Percentiles rank a stretch among this genome's conserved stretches.
phyloP scores from a whole-genome alignment of 2,329 filamentous ascomycete genomes.

The Paecilomyces sp. region DNA sequence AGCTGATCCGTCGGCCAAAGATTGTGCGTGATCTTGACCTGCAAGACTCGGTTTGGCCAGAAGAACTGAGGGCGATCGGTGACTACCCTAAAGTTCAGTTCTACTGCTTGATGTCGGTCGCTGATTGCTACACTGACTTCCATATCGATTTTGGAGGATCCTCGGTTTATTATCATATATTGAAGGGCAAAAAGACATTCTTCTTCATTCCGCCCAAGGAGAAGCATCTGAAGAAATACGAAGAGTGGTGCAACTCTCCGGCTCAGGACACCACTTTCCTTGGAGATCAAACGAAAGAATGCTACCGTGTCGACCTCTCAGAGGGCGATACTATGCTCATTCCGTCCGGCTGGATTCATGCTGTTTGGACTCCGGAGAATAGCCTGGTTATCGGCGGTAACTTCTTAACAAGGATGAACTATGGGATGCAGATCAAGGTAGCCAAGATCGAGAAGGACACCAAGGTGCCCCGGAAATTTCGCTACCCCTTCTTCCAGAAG shows the following conservation, averaged over 20 bases:
- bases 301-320: constrained; percentile 58
- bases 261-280: constrained; percentile 61
- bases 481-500: constrained; percentile 63
- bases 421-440: constrained; percentile 59
- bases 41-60: constrained; percentile 46
- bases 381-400: constrained; percentile 66
- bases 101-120: constrained; percentile 64
- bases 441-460: constrained; percentile 61
- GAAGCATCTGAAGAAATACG: constrained; percentile 62
- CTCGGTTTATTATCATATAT: constrained; percentile 63
- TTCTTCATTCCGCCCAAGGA: constrained; percentile 65
- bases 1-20: constrained; percentile 55
- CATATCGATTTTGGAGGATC: constrained; percentile 67
- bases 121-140: constrained; percentile 65
- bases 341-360: constrained; percentile 65
- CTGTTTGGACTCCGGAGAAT: constrained; percentile 63
- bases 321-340: constrained; percentile 65
- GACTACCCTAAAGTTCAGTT: constrained; percentile 60
- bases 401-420: constrained; percentile 59
- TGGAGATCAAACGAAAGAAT: constrained; percentile 58
- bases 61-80: constrained; percentile 45
- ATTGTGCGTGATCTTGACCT: constrained; percentile 57
- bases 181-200: constrained; percentile 63
- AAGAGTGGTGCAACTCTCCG: constrained; percentile 62
- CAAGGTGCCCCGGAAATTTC: constrained; percentile 58